phyloP scores from a whole-genome alignment of 2,329 filamentous ascomycete species.

The Fusarium decemcellulare region DNA sequence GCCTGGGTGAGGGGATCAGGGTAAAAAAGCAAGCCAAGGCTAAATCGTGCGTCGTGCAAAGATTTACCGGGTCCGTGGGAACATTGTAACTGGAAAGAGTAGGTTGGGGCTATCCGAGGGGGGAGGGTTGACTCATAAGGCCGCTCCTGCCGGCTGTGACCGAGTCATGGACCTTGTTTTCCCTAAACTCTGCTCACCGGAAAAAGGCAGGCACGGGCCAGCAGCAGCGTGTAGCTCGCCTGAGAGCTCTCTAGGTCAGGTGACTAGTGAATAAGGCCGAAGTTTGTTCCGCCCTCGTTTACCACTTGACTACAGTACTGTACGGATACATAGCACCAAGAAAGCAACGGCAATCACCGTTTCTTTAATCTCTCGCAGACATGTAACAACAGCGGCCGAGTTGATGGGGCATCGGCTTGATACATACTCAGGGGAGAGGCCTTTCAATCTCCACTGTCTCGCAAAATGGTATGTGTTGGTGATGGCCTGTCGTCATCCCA shows the following conservation, averaged over 20 bases:
- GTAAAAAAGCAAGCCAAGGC: constrained; percentile 11
- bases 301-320: no score
- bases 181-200: background rate
- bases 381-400: no score
- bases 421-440: no score
- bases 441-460: background rate
- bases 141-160: constrained; percentile 25
- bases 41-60: constrained; percentile 24
- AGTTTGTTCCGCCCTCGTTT: background rate
- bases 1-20: background rate
- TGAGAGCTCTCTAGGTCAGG: constrained; percentile 6
- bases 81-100: constrained; percentile 41
- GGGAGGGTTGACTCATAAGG: constrained; percentile 48
- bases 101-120: constrained; percentile 34
- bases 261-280: constrained; percentile 2
- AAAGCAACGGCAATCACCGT: no score
- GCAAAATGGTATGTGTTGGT: background rate
- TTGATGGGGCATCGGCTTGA: no score
- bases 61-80: constrained; percentile 38
- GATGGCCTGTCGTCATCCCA: background rate
- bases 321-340: background rate
- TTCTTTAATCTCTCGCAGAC: no score
- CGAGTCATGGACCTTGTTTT: constrained; percentile 42
- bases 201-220: background rate
- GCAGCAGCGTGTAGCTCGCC: background rate